Percentiles rank a stretch among this genome's conserved stretches.
Evolutionary conservation across 1,284 basidiomycete genomes (phyloP).

Genomic region (Paramarasmius palmivorus): DNA sequence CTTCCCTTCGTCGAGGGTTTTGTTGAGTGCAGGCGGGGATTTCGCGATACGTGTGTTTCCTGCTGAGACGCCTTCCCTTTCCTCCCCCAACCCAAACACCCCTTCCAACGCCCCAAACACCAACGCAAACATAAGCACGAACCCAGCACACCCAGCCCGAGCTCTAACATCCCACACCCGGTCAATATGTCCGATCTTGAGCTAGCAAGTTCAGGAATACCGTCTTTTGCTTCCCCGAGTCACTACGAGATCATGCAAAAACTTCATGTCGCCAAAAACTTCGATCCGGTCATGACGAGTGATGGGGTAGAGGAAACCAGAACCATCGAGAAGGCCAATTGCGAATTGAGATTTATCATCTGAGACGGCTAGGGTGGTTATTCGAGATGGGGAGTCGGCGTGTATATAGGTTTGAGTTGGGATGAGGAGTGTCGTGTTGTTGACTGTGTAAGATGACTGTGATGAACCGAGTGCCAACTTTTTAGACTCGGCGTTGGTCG

Average conservation of each 20-base stretch:
- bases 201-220: no score
- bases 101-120: constrained; percentile 18
- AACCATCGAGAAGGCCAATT: constrained; percentile 60
- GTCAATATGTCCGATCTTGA: no score
- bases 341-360: constrained; percentile 59
- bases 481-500: constrained; percentile 32
- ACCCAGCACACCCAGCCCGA: constrained; percentile 45
- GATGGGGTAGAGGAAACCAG: constrained; percentile 46
- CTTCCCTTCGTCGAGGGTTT: constrained; percentile 63
- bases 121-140: no score
- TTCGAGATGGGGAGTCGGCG: constrained; percentile 42
- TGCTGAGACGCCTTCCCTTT: constrained; percentile 43
- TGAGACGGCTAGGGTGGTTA: constrained; percentile 63
- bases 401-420: constrained; percentile 15
- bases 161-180: constrained; percentile 72
- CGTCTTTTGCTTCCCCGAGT: no score
- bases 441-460: constrained; percentile 23
- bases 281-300: constrained; percentile 10
- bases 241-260: no score
- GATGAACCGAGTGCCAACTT: constrained; percentile 30
- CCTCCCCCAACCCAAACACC: constrained; percentile 17
- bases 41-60: constrained; percentile 63
- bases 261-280: no score
- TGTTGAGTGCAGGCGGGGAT: constrained; percentile 65
- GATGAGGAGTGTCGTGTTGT: constrained; percentile 8